Evolutionary conservation across 2,329 filamentous ascomycete species (phyloP).

Genomic region (Mollisiaceae sp.): DNA sequence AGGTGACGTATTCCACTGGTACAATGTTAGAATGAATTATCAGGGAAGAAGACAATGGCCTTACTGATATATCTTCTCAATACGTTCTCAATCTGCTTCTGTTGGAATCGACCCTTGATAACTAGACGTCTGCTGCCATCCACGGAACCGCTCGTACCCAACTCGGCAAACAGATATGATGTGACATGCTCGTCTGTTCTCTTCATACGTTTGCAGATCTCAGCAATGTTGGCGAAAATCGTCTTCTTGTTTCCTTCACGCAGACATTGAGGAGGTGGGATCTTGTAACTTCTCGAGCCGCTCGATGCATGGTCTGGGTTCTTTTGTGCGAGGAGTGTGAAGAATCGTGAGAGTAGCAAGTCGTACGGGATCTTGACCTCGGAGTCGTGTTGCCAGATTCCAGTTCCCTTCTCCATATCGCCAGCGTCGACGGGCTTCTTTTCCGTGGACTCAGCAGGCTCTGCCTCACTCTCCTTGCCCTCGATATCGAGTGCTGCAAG

Average conservation of each 20-base stretch:
- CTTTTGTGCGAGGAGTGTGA: slow-evolving; percentile 90
- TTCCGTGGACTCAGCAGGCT: slow-evolving; percentile 29
- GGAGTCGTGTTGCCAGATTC: slow-evolving; percentile 46
- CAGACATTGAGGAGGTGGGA: slow-evolving; percentile 96
- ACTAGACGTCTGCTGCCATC: slow-evolving; percentile 92
- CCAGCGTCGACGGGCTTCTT: slow-evolving; percentile 37
- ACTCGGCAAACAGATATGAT: slow-evolving; percentile 94
- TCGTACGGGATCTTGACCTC: slow-evolving; percentile 74
- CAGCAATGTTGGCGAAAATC: slow-evolving; percentile 98
- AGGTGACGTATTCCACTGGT: slow-evolving; percentile 89
- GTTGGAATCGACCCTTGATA: slow-evolving; percentile 99
- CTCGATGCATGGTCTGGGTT: slow-evolving; percentile 93
- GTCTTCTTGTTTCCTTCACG: slow-evolving; percentile 99
- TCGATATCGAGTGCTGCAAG: slow-evolving; percentile 43
- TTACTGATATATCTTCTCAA: slow-evolving; percentile 91
- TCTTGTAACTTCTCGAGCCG: slow-evolving; percentile 96
- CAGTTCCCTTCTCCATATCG: slow-evolving; percentile 45
- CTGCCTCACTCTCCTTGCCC: slow-evolving; percentile 37
- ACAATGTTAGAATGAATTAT: slow-evolving; percentile 32
- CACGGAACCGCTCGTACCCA: slow-evolving; percentile 95
- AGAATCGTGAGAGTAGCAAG: slow-evolving; percentile 88
- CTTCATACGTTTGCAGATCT: slow-evolving; percentile 99
- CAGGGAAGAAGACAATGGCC: slow-evolving; percentile 47
- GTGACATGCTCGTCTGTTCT: slow-evolving; percentile 97
- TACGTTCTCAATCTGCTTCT: slow-evolving; percentile 99